phyloP scores from a whole-genome alignment of 225 moss, liverwort and hornwort species.

The Marchantia polymorpha region DNA sequence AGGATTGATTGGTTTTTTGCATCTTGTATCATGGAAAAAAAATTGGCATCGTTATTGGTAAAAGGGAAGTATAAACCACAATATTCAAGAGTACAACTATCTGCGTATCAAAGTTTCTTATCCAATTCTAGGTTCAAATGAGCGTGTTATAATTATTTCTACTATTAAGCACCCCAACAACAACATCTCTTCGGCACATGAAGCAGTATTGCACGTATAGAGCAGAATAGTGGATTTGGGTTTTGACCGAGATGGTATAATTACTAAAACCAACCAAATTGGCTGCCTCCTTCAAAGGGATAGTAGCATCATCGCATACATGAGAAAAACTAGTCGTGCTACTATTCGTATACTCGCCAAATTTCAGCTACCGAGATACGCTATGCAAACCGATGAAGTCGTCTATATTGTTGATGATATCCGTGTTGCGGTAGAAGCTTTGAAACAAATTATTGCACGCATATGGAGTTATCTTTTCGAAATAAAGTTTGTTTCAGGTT shows the following conservation, averaged over 20 bases:
- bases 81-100: slow-evolving; percentile 83
- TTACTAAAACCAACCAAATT: slow-evolving; percentile 93
- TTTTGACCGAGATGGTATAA: slow-evolving; percentile 88
- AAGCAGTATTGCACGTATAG: slow-evolving; percentile 96
- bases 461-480: slow-evolving; percentile 80
- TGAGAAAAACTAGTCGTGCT: slow-evolving; percentile 90
- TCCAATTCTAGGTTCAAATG: slow-evolving; percentile 89
- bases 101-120: slow-evolving; percentile 99
- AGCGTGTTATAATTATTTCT: slow-evolving; percentile 93
- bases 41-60: slow-evolving; percentile 94
- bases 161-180: slow-evolving; percentile 91
- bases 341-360: slow-evolving; percentile 96
- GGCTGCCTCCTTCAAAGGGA: slow-evolving; percentile 93
- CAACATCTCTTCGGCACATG: slow-evolving; percentile 87
- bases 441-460: slow-evolving; percentile 86
- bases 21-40: slow-evolving; percentile 91
- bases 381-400: slow-evolving; percentile 85
- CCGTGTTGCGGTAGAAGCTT: slow-evolving; percentile 87
- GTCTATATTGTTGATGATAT: slow-evolving; percentile 98
- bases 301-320: slow-evolving; percentile 93
- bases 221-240: slow-evolving; percentile 89
- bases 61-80: slow-evolving; percentile 93
- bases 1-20: slow-evolving; percentile 90
- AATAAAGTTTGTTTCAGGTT: slow-evolving; percentile 67
- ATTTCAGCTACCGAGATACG: slow-evolving; percentile 86